Evolutionary conservation across 768 basidiomycete species (phyloP).

Genomic region (Amanita pallidorosea): DNA sequence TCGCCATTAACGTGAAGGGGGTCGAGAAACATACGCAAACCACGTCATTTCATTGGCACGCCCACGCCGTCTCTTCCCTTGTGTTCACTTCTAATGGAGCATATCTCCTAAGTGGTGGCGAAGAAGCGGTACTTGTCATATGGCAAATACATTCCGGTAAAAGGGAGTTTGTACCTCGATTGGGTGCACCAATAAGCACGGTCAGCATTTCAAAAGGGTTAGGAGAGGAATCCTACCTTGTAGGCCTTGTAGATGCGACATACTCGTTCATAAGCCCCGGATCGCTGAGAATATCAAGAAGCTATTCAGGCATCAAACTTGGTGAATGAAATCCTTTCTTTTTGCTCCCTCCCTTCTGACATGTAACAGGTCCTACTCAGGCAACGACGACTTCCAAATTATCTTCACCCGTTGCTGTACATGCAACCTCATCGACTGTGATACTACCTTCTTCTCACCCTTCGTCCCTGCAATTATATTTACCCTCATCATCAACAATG

Average conservation of each 20-base stretch:
- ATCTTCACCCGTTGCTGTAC: constrained; percentile 64
- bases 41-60: constrained; percentile 90
- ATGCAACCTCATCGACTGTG: constrained; percentile 61
- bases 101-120: constrained; percentile 88
- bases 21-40: constrained; percentile 79
- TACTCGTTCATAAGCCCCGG: constrained; percentile 65
- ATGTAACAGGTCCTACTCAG: constrained; percentile 19
- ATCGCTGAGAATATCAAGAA: constrained; percentile 60
- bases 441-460: constrained; percentile 91
- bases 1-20: constrained; percentile 38
- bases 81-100: constrained; percentile 86
- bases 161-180: constrained; percentile 85
- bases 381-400: constrained; percentile 28
- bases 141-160: constrained; percentile 90
- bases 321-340: constrained; percentile 29
- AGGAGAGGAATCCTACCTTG: constrained; percentile 77
- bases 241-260: constrained; percentile 75
- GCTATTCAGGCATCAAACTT: constrained; percentile 68
- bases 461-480: constrained; percentile 89
- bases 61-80: constrained; percentile 82
- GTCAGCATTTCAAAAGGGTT: constrained; percentile 45
- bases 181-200: constrained; percentile 77
- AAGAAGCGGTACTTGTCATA: constrained; percentile 92
- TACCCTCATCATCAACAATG: constrained; percentile 57
- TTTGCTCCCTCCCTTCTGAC: not conserved